phyloP scores from a whole-genome alignment of 495 filamentous ascomycete species.

The Pyronema domesticum region DNA sequence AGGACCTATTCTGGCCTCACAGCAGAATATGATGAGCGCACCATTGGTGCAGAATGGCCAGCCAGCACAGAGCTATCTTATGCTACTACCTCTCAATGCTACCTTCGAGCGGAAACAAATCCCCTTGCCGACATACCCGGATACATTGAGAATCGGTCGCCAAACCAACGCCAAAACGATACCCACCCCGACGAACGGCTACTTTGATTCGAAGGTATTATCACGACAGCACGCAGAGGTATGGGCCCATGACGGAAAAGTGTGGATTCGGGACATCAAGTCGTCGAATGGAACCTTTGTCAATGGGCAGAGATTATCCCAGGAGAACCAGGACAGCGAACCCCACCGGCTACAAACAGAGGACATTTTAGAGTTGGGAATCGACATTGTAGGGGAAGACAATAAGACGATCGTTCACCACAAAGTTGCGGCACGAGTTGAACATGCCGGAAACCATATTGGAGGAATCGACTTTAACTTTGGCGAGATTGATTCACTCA shows the following conservation, averaged over 20 bases:
- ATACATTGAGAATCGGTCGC: constrained; percentile 77
- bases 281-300: constrained; percentile 98
- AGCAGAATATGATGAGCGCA: constrained; percentile 50
- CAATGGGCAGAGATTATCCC: constrained; percentile 75
- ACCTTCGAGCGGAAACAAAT: constrained; percentile 97
- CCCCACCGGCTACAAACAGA: constrained; percentile 75
- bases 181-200: constrained; percentile 76
- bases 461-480: constrained; percentile 59
- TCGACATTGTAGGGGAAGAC: constrained; percentile 96
- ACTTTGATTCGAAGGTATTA: constrained; percentile 93
- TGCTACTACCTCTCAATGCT: constrained; percentile 73
- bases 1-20: constrained; percentile 52
- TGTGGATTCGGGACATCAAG: constrained; percentile 94
- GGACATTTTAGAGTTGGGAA: constrained; percentile 82
- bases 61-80: constrained; percentile 45
- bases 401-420: constrained; percentile 96
- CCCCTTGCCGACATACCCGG: constrained; percentile 70
- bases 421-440: constrained; percentile 90
- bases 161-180: constrained; percentile 94
- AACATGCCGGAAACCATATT: constrained; percentile 52
- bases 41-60: constrained; percentile 32
- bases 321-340: constrained; percentile 86
- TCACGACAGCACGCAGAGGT: constrained; percentile 92
- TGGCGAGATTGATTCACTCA: constrained; percentile 60
- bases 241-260: constrained; percentile 77